These are phyloP conservation scores for Zea luxurians DNA, from an alignment of 176 grass and related monocot species.

Conservation along the genomic window DNA sequence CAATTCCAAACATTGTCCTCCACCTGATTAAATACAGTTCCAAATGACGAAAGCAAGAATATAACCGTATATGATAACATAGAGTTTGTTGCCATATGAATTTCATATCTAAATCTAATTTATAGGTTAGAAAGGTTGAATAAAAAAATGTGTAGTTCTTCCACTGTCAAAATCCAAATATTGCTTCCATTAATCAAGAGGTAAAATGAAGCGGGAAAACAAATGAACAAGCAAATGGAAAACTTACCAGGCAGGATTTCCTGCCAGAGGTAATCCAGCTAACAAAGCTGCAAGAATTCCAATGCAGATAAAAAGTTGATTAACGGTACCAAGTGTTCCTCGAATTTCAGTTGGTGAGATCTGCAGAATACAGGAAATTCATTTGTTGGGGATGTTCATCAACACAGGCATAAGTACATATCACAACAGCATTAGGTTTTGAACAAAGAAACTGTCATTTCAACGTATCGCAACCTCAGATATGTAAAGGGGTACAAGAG, in stretches of 20 bases:
- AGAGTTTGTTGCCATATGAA: not conserved
- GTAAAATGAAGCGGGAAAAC: not conserved
- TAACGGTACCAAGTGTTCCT: constrained; percentile 92
- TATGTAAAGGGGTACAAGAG: constrained; percentile 98
- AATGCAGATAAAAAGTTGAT: constrained; percentile 98
- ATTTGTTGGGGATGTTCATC: constrained; percentile 13
- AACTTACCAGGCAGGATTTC: constrained; percentile 86
- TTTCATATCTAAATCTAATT: not conserved
- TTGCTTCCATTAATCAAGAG: not conserved
- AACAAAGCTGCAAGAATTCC: constrained; percentile 95
- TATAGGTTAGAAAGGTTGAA: constrained; percentile 11
- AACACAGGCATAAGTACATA: constrained; percentile 26
- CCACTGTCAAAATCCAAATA: not conserved
- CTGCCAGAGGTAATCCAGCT: constrained; percentile 84
- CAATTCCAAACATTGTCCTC: constrained; percentile 92
- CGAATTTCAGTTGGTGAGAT: constrained; percentile 99
- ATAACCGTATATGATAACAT: not conserved
- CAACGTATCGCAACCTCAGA: constrained; percentile 71
- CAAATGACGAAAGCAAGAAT: constrained; percentile 26
- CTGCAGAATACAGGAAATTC: constrained; percentile 36
- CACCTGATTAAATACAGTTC: constrained; percentile 61
- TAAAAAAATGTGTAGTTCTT: not conserved
- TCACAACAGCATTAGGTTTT: constrained; percentile 27
- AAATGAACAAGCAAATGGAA: constrained; percentile 29
- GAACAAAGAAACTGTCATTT: constrained; percentile 38